Evolutionary conservation across 73 alveolate species (phyloP), one percentile per base, ranked within the genome.

Genomic region (Effrenium voratum): DNA sequence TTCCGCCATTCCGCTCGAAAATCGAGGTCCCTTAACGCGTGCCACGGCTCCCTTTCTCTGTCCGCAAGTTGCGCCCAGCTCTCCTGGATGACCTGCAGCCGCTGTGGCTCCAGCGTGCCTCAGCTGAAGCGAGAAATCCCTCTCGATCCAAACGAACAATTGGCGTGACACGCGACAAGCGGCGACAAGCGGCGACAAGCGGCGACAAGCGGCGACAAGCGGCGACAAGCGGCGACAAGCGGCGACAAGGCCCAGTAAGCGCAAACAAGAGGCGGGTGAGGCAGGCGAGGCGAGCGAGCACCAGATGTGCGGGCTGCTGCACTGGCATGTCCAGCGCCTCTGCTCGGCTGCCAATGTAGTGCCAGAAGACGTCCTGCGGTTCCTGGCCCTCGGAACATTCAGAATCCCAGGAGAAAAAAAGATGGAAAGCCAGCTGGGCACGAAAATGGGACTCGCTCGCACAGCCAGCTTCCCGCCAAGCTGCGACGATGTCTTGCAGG

Each of bases 201-300:
- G n/a, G n/a, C n/a, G n/a, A n/a, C n/a, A n/a, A n/a, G n/a, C n/a
- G n/a, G n/a, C n/a, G n/a, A n/a, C n/a, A n/a, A n/a, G n/a, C n/a
- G n/a, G n/a, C n/a, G n/a, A n/a, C n/a, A n/a, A n/a, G n/a, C n/a
- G n/a, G n/a, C n/a, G 30, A 55, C 68, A 60, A 10, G 75, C 75
- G 30, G 3, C 40, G 30, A 60, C 6, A 36, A 60, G 30, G 5
- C 75, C 15, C 34, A 3, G 6, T 32, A 60, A 60, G 5, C 24
- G 13, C 46, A 46, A 43, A 60, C 90, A 44, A 43, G 90, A 32
- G 8, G 22, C 95, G 95, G 40, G 95, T 87, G 46, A 87, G 84
- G 57, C 95, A 87, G 19, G 95, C 95, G 46, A 87, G 46, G 28
- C 95, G 60, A 16, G 95, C 95, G 5, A 87, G 49, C 15, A 63